Conservation (phyloP, 2,329 filamentous ascomycete species). For the Fusarium denticulatum region DNA sequence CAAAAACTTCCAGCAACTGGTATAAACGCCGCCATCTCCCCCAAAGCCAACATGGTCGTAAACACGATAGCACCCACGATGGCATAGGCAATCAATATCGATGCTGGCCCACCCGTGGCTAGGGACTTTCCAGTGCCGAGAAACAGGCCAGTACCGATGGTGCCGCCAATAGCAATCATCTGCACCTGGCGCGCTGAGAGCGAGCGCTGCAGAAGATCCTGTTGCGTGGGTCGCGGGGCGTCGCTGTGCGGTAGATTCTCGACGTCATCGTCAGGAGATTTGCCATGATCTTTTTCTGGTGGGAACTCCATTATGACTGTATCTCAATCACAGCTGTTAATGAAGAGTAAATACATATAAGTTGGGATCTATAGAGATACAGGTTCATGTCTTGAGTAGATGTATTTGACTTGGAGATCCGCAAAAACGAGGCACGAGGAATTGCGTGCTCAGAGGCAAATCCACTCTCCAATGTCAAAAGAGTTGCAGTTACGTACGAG, state of each 20-base stretch:
- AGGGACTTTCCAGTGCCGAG: constrained; percentile 70
- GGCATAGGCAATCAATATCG: constrained; percentile 65
- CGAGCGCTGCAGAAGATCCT: constrained; percentile 62
- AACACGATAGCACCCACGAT: constrained; percentile 68
- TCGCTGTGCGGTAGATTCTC: constrained; percentile 19
- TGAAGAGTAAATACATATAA: background rate
- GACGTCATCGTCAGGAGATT: constrained; percentile 30
- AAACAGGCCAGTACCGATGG: constrained; percentile 70
- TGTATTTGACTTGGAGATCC: background rate
- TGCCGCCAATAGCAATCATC: constrained; percentile 72
- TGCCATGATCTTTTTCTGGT: constrained; percentile 27
- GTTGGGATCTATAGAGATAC: background rate
- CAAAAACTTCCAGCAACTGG: constrained; percentile 65
- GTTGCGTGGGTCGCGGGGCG: constrained; percentile 34
- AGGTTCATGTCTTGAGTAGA: background rate
- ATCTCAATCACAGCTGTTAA: background rate
- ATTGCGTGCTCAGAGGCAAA: constrained; percentile 44
- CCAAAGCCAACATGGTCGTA: constrained; percentile 66
- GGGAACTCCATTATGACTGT: background rate
- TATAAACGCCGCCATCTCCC: constrained; percentile 68
- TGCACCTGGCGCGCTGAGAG: constrained; percentile 71
- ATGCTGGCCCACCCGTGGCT: constrained; percentile 67
- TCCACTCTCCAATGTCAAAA: constrained; percentile 19
- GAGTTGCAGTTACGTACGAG: constrained; percentile 27
- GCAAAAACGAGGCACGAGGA: constrained; percentile 33